phyloP scores from a whole-genome alignment of 2,329 filamentous ascomycete genomes.

The Talaromyces sp. region DNA sequence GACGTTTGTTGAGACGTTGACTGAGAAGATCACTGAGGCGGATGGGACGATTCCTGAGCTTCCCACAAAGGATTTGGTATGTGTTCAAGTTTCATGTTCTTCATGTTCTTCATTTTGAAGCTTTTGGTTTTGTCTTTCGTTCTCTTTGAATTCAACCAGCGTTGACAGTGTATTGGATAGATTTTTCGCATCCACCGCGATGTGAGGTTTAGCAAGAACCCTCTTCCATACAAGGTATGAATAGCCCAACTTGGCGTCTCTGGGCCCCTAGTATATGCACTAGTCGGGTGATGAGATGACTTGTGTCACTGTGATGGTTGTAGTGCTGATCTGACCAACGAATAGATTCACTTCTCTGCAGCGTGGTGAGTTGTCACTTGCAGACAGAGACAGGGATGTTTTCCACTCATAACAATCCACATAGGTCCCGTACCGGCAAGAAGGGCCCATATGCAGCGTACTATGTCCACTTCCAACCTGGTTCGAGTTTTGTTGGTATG shows the following conservation, averaged over 20 bases:
- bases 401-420: conserved; percentile 24
- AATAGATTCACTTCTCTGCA: conserved; percentile 76
- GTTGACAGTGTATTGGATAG: conserved; percentile 35
- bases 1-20: conserved; percentile 72
- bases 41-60: conserved; percentile 86
- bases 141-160: neutral
- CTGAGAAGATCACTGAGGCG: conserved; percentile 67
- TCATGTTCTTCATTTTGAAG: neutral
- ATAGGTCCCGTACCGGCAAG: conserved; percentile 76
- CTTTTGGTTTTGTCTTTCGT: neutral
- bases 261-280: too few species aligned
- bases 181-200: conserved; percentile 87
- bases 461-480: conserved; percentile 80
- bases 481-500: conserved; percentile 70
- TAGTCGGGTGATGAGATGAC: conserved; percentile 6
- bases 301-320: conserved; percentile 16
- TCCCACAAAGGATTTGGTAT: conserved; percentile 76
- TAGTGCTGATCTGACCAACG: conserved; percentile 27
- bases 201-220: conserved; percentile 79
- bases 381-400: conserved; percentile 7
- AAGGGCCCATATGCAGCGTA: conserved; percentile 89
- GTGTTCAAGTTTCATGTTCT: neutral
- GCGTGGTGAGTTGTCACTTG: conserved; percentile 62
- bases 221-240: conserved; percentile 82
- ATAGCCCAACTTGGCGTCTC: too few species aligned